phyloP scores from a whole-genome alignment of 2,329 filamentous ascomycete genomes.

The Trichoderma asperellum region DNA sequence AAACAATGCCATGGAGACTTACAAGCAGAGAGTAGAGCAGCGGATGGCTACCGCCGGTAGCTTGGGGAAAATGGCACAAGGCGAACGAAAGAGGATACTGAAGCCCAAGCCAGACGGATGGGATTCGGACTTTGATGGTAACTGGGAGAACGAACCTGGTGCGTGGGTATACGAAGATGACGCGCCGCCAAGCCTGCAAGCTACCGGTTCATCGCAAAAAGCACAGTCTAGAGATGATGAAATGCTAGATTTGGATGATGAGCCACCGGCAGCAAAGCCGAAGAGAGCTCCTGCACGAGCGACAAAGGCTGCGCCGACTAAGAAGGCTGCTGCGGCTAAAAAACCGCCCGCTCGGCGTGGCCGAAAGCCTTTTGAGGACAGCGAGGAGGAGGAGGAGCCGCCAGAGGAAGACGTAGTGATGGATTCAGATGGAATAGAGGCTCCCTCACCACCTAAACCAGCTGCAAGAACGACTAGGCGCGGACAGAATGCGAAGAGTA shows the following conservation, averaged over 20 bases:
- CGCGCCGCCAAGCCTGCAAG: slow-evolving; percentile 28
- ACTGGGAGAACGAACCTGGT: slow-evolving; percentile 79
- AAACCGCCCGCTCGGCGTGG: slow-evolving; percentile 50
- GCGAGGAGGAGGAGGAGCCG: slow-evolving; percentile 51
- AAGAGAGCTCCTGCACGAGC: slow-evolving; percentile 38
- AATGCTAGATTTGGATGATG: slow-evolving; percentile 52
- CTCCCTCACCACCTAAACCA: slow-evolving; percentile 43
- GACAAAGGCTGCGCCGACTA: slow-evolving; percentile 35
- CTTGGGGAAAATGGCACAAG: slow-evolving; percentile 45
- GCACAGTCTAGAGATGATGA: slow-evolving; percentile 35
- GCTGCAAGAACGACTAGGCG: slow-evolving; percentile 41
- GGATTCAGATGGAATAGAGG: slow-evolving; percentile 55
- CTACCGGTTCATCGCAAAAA: slow-evolving; percentile 29
- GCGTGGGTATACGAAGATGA: slow-evolving; percentile 49
- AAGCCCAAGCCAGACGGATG: slow-evolving; percentile 79
- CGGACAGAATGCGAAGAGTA: slow-evolving; percentile 30
- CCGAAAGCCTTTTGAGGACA: slow-evolving; percentile 41
- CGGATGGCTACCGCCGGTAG: slow-evolving; percentile 66
- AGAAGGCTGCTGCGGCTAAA: slow-evolving; percentile 43
- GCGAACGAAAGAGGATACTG: slow-evolving; percentile 51
- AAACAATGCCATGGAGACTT: slow-evolving; percentile 72
- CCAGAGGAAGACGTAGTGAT: slow-evolving; percentile 57
- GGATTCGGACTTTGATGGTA: slow-evolving; percentile 88
- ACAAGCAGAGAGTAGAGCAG: slow-evolving; percentile 71
- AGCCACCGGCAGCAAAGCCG: slow-evolving; percentile 41